A percentile compares a stretch with the other conserved stretches of the same genome.
Evolutionary conservation across 371 early-diverging fungal species (phyloP).

Genomic region (Lichtheimia hyalospora): DNA sequence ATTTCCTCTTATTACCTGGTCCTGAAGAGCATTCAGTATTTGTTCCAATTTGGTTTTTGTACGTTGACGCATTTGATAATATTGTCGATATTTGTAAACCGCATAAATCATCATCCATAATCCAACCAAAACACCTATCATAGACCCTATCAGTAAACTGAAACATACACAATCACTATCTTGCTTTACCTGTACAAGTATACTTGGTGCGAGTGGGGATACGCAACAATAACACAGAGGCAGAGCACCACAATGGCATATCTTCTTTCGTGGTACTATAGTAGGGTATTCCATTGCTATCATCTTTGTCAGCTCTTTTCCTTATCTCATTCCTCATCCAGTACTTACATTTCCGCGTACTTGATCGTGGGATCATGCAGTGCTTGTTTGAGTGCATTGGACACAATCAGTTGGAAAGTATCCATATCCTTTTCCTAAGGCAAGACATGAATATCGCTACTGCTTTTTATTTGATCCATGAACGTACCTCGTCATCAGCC

Average conservation of each 20-base stretch:
- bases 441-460: neutral
- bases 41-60: slow-evolving; percentile 4
- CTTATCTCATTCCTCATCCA: neutral
- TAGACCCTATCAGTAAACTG: neutral
- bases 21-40: slow-evolving; percentile 8
- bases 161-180: neutral
- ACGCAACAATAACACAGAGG: neutral
- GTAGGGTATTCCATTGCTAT: slow-evolving; percentile 14
- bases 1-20: slow-evolving; percentile 6
- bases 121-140: too few relatives aligned
- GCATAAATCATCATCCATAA: neutral
- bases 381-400: neutral
- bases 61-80: neutral
- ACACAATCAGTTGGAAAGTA: slow-evolving; percentile 5
- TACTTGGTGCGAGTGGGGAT: neutral
- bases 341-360: slow-evolving; percentile 14
- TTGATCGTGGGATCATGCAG: slow-evolving; percentile 7
- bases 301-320: neutral
- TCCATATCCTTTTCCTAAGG: neutral
- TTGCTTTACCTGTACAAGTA: neutral
- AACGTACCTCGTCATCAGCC: neutral
- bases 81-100: neutral
- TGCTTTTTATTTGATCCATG: neutral
- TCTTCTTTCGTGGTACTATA: slow-evolving; percentile 7
- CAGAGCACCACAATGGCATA: slow-evolving; percentile 4